Base-by-base conservation (phyloP, 176 grass and related monocot species). In the Puya raimondii region DNA sequence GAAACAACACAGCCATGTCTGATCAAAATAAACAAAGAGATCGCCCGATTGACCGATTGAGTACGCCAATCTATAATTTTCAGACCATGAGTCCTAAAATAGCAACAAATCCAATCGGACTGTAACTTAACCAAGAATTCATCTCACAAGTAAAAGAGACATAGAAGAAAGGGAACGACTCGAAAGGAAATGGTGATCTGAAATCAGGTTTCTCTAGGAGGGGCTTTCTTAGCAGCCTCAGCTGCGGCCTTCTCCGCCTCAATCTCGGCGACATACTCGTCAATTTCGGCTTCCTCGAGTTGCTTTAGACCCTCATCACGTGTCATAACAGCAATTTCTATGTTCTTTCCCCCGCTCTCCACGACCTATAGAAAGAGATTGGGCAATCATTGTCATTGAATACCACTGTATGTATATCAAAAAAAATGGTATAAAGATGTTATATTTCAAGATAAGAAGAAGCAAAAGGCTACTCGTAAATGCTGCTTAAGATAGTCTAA, bases 221-320 rank as follows among this genome's bases (percentile, higher is more conserved):
- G 78, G 66, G 80, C 82, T 57, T 92, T 88, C 89, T 88, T 92
- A 47, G 84, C 82, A 81, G 89, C 84, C 66, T 85, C 94, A 1
- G 94, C 94, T 51, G 94, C 89, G 47, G 89, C 86, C 78, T 97
- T 90, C 79, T 97, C 86, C 23, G 78, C 89, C 74, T 92, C 89
- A 48, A 92, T 85, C 69, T 87, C 89, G 11, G 86, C 89, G 83
- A 90, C 89, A 59, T 90, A 90, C 63, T 82, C 86, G 65, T 92
- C 86, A 47, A 90, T 85, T 72, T 90, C 75, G 61, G 84, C 65
- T 66, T 92, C 89, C 53, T 97, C 84, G 1, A 92, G 79, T 80
- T 87, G 81, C 21, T 14, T 50, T 70, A 86, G 68, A 72, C 82
- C 87, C 47, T 92, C 66, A 49, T 90, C 76, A 17, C 75, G 65